These are phyloP conservation scores for Chondrostereum purpureum DNA, from an alignment of 1,284 basidiomycete genomes.

Conservation along the genomic window DNA sequence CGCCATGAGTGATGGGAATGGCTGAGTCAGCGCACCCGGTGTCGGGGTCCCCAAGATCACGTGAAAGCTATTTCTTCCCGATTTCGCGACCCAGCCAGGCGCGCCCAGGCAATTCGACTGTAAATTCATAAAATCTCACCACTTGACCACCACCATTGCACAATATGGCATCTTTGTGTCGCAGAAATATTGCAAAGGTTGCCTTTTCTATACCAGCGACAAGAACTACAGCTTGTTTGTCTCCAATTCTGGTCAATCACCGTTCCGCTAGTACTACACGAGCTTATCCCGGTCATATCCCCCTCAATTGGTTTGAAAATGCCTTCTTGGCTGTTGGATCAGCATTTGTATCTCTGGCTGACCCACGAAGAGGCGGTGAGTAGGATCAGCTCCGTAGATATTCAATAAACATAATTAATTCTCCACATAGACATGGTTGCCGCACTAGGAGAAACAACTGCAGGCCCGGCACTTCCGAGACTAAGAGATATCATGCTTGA, in stretches of 20 bases:
- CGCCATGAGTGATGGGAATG: too few species aligned
- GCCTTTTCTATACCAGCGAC: background rate
- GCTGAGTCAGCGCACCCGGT: too few species aligned
- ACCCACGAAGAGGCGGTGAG: constrained; percentile 84
- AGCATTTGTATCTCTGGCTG: constrained; percentile 75
- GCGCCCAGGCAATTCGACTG: background rate
- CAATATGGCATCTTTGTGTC: background rate
- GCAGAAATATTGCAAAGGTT: background rate
- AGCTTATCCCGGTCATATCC: constrained; percentile 75
- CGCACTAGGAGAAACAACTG: constrained; percentile 85
- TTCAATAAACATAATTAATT: background rate
- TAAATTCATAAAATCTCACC: background rate
- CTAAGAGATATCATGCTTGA: constrained; percentile 78
- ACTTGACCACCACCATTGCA: constrained; percentile 4
- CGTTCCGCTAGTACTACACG: constrained; percentile 33
- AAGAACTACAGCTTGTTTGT: background rate
- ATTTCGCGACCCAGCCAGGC: too few species aligned
- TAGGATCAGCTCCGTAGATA: too few species aligned
- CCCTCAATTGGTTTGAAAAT: constrained; percentile 76
- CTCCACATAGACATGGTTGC: constrained; percentile 79
- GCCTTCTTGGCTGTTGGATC: constrained; percentile 83
- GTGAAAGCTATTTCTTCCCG: background rate
- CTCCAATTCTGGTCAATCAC: background rate
- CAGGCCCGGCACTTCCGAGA: constrained; percentile 73
- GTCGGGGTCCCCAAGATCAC: too few species aligned